Conservation (phyloP, 1,139 yeast genomes). For the Suhomyces atakaporum region DNA sequence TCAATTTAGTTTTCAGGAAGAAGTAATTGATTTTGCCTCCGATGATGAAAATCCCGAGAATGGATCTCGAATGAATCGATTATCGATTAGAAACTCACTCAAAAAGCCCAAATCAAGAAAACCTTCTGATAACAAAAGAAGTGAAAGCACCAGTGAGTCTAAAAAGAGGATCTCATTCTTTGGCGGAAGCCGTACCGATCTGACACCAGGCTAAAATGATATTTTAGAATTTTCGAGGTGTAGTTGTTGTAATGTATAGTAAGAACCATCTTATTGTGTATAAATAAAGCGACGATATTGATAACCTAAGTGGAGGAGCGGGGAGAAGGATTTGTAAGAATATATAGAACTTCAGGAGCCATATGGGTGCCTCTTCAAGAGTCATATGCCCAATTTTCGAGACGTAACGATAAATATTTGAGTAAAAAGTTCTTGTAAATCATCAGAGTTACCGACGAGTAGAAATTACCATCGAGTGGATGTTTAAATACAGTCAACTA, state of each 20-base stretch:
- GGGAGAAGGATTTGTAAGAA: too few species aligned
- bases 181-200: conserved; percentile 18
- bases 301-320: too few species aligned
- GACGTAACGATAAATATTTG: too few species aligned
- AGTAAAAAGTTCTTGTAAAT: too few species aligned
- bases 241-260: background rate
- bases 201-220: conserved; percentile 1
- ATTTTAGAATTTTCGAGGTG: background rate
- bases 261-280: too few species aligned
- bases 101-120: conserved; percentile 38
- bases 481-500: too few species aligned
- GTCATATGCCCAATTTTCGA: too few species aligned
- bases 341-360: too few species aligned
- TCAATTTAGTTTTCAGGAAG: conserved; percentile 42
- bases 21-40: conserved; percentile 50
- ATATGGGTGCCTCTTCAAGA: too few species aligned
- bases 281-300: background rate
- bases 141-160: conserved; percentile 34
- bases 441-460: too few species aligned
- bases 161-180: conserved; percentile 37
- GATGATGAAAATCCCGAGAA: conserved; percentile 49
- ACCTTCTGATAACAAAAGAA: conserved; percentile 35
- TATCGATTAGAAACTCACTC: conserved; percentile 45
- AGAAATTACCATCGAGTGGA: too few species aligned
- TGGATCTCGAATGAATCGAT: conserved; percentile 42